phyloP scores from a whole-genome alignment of 345 rosid genomes.

The Gossypium rotundifolium region DNA sequence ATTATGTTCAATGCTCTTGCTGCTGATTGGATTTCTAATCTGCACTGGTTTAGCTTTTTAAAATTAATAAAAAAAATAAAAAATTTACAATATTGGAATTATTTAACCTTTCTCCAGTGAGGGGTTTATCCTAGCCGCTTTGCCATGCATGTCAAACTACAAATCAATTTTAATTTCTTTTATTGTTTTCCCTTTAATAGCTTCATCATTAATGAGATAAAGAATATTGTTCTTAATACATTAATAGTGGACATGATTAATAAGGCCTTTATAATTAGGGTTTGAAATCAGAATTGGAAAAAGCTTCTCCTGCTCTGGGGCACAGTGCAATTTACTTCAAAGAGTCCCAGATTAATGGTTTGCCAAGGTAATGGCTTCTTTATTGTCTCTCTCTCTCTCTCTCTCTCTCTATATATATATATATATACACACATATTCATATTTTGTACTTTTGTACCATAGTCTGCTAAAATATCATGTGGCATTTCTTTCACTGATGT shows the following conservation, averaged over 20 bases:
- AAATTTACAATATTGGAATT: background rate
- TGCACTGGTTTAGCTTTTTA: background rate
- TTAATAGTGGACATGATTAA: background rate
- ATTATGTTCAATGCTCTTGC: background rate
- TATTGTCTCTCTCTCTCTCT: too few species aligned
- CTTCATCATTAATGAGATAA: background rate
- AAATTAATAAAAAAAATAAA: background rate
- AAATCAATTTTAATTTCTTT: background rate
- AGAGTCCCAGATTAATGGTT: constrained; percentile 74
- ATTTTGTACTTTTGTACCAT: background rate
- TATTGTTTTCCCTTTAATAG: background rate
- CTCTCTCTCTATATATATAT: too few species aligned
- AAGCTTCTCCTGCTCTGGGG: constrained; percentile 81
- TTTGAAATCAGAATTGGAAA: constrained; percentile 90
- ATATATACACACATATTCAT: too few species aligned
- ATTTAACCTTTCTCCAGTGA: background rate
- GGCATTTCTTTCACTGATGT: background rate
- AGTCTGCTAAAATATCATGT: background rate
- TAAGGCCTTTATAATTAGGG: constrained; percentile 38
- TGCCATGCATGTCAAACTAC: background rate
- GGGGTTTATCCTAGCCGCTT: background rate
- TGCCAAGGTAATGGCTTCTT: constrained; percentile 54
- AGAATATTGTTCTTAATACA: background rate
- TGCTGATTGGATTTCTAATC: background rate
- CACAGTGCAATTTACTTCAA: constrained; percentile 78